phyloP scores from a whole-genome alignment of 1,284 basidiomycete genomes.

The Apiotrichum brassicae region DNA sequence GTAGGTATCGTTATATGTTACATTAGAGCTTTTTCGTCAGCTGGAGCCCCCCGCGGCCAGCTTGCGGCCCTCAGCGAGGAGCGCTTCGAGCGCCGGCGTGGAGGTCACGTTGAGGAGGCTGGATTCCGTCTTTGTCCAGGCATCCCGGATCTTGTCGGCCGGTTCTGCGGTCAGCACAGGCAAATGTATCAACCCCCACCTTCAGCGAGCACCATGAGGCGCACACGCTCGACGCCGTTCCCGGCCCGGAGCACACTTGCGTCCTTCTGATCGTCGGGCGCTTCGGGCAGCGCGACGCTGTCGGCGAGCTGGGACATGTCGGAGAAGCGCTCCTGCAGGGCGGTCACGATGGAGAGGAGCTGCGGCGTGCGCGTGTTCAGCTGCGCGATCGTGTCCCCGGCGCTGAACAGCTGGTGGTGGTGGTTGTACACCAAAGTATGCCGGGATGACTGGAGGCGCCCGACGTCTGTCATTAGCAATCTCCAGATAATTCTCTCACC shows the following conservation, averaged over 20 bases:
- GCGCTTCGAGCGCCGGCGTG: neutral
- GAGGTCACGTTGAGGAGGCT: neutral
- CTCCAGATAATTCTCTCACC: constrained; percentile 23
- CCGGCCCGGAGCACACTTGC: constrained; percentile 2
- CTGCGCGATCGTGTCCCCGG: constrained; percentile 43
- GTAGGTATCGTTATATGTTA: too few relatives aligned
- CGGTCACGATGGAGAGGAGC: constrained; percentile 41
- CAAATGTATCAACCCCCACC: constrained; percentile 14
- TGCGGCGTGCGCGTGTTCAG: constrained; percentile 45
- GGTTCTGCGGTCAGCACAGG: constrained; percentile 1
- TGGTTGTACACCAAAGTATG: constrained; percentile 47
- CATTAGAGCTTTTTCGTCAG: neutral
- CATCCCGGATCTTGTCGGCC: constrained; percentile 2
- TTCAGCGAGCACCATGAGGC: constrained; percentile 31
- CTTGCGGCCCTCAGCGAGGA: constrained; percentile 9
- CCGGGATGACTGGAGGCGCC: constrained; percentile 38
- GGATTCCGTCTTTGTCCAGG: constrained; percentile 9
- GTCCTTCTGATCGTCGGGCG: neutral
- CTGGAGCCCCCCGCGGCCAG: neutral
- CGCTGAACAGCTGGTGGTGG: constrained; percentile 47
- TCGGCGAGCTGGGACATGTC: constrained; percentile 43
- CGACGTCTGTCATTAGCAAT: constrained; percentile 30
- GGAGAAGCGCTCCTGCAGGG: constrained; percentile 43
- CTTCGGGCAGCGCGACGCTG: constrained; percentile 30
- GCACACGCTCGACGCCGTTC: constrained; percentile 21